Evolutionary conservation across 1,139 yeast species (phyloP).

Genomic region (Diutina neorugosa): DNA sequence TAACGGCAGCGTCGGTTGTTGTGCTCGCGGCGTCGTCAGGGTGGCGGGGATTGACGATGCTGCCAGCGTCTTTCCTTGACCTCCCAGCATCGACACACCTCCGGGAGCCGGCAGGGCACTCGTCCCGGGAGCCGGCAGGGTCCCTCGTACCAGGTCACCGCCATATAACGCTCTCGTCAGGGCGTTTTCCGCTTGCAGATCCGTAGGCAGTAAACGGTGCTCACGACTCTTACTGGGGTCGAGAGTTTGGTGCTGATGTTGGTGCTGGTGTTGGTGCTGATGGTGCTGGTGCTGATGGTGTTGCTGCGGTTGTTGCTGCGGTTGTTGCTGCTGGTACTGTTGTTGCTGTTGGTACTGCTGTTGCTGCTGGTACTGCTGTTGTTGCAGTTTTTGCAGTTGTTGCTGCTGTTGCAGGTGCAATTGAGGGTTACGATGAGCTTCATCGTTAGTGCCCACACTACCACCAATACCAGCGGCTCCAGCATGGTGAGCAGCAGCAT

Average conservation of each 20-base stretch:
- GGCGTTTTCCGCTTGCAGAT: neutral
- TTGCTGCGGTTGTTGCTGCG: neutral
- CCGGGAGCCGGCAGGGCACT: no score
- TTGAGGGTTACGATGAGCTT: neutral
- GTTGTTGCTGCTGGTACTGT: neutral
- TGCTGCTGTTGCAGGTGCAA: neutral
- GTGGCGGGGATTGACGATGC: neutral
- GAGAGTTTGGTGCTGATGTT: neutral
- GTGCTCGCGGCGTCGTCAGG: neutral
- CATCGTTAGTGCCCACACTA: neutral
- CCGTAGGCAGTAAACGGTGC: neutral
- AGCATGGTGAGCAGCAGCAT: neutral
- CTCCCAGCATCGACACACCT: no score
- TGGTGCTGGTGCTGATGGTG: neutral
- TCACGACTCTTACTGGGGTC: neutral
- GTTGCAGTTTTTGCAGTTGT: neutral
- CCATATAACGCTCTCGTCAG: neutral
- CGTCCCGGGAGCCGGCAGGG: neutral
- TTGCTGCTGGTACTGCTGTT: neutral
- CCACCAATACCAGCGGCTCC: neutral
- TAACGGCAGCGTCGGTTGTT: neutral
- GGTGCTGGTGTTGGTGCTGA: neutral
- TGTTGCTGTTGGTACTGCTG: neutral
- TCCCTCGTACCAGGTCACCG: neutral
- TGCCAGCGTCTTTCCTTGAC: neutral